phyloP scores from a whole-genome alignment of 257 asterid species.

The Eucommia ulmoides region DNA sequence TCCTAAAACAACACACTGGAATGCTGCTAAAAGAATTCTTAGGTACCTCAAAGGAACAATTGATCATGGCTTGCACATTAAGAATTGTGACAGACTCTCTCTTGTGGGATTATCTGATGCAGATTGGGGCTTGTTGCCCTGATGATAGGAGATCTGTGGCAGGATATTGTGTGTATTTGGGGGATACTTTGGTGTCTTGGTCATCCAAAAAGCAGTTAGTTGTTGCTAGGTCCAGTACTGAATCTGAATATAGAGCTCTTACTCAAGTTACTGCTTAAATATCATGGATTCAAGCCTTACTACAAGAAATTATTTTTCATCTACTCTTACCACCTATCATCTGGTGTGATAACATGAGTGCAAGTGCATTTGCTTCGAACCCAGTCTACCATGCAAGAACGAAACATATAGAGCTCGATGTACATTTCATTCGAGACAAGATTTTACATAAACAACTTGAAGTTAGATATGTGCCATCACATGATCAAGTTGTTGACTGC shows the following conservation, averaged over 20 bases:
- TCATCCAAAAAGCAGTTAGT: neutral
- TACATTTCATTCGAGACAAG: neutral
- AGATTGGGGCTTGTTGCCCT: neutral
- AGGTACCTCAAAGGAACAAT: neutral
- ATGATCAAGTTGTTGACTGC: neutral
- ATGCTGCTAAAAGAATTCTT: neutral
- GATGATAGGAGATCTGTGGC: neutral
- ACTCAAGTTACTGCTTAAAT: neutral
- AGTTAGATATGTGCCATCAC: neutral
- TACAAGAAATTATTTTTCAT: neutral
- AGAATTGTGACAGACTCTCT: neutral
- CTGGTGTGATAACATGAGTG: neutral
- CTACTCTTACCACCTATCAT: neutral
- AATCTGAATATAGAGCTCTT: neutral
- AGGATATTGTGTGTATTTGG: neutral
- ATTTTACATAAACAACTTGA: neutral
- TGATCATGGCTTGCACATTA: neutral
- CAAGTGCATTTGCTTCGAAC: neutral
- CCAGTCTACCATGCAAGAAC: neutral
- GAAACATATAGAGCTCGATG: neutral
- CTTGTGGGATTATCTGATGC: neutral
- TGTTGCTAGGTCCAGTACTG: neutral
- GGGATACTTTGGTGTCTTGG: neutral
- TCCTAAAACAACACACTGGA: neutral
- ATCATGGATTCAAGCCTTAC: neutral